Evolutionary conservation across 75 land plant genomes (phyloP).

Genomic region (Chamaecyparis obtusa): DNA sequence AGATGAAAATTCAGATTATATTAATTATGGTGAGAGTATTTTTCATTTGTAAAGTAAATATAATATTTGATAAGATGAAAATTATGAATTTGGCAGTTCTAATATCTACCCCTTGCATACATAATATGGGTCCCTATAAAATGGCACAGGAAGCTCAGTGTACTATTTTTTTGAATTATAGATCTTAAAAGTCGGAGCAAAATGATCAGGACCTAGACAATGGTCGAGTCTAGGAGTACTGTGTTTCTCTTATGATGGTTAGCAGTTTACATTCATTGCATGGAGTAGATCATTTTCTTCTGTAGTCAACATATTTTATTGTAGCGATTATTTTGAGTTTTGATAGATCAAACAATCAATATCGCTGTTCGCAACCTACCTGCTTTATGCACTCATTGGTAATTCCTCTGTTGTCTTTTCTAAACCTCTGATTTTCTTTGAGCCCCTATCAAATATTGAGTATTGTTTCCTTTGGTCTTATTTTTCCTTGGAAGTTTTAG

Average conservation of each 20-base stretch:
- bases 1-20: background rate
- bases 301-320: background rate
- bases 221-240: background rate
- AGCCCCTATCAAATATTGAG: background rate
- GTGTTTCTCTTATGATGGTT: background rate
- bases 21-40: background rate
- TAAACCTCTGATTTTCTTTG: background rate
- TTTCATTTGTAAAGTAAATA: background rate
- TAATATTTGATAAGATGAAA: background rate
- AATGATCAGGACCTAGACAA: background rate
- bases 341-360: background rate
- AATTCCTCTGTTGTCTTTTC: background rate
- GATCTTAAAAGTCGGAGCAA: background rate
- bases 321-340: background rate
- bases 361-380: background rate
- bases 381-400: background rate
- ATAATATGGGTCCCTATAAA: background rate
- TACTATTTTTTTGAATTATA: background rate
- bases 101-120: background rate
- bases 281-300: background rate
- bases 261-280: background rate
- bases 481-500: background rate
- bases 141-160: background rate
- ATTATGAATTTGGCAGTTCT: background rate
- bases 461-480: background rate